Percentiles rank a stretch among this genome's conserved stretches.
Conservation (phyloP, 805 yeast genomes). For the Wickerhamomyces kurtzmanii region DNA sequence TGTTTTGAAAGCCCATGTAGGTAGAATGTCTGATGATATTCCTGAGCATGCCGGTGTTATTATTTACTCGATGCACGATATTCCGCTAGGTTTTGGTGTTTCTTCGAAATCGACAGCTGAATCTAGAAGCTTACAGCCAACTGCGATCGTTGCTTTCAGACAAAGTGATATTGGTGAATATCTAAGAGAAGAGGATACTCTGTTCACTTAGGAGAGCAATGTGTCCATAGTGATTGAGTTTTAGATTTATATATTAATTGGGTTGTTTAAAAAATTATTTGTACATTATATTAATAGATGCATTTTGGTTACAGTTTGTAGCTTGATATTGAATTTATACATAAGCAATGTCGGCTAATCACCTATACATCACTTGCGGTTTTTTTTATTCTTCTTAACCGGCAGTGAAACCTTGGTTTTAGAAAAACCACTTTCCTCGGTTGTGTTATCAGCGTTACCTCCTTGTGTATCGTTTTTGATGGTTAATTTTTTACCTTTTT, state of each 20-base stretch:
- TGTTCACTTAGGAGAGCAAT: conserved; percentile 81
- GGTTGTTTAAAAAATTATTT: no score
- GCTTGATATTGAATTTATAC: no score
- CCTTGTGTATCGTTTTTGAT: conserved; percentile 50
- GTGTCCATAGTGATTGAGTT: no score
- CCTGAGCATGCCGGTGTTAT: conserved; percentile 97
- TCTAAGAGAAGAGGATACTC: conserved; percentile 93
- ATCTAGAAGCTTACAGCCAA: conserved; percentile 82
- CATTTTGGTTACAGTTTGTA: no score
- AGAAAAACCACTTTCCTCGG: conserved; percentile 23
- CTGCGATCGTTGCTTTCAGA: conserved; percentile 90
- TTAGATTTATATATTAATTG: no score
- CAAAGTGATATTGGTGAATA: conserved; percentile 98
- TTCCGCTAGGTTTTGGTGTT: conserved; percentile 93
- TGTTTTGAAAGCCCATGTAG: conserved; percentile 91
- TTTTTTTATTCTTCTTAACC: neutral
- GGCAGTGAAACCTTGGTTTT: neutral
- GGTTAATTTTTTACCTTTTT: conserved; percentile 38
- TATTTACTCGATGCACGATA: conserved; percentile 83
- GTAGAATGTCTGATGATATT: conserved; percentile 93
- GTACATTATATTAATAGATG: no score
- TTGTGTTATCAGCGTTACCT: conserved; percentile 37
- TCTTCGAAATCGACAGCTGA: conserved; percentile 87
- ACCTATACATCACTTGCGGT: neutral
- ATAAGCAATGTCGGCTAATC: neutral